phyloP scores from a whole-genome alignment of 371 early-diverging fungal genomes.

The Actinomucor elegans region DNA sequence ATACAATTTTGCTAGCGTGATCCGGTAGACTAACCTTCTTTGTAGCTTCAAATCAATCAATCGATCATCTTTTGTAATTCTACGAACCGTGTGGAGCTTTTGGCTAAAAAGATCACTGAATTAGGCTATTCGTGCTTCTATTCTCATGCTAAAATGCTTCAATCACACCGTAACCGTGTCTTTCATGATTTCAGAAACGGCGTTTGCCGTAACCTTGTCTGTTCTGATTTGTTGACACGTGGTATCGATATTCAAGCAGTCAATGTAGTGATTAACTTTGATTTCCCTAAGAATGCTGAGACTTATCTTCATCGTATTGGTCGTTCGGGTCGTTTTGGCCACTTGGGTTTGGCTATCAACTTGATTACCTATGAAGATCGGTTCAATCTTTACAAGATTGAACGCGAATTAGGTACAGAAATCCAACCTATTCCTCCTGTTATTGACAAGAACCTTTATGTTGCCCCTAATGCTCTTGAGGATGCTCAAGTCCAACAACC shows the following conservation, averaged over 20 bases:
- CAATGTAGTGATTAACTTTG: conserved; percentile 99
- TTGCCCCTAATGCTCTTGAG: conserved; percentile 65
- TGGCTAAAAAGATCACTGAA: conserved; percentile 97
- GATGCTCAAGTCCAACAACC: conserved; percentile 50
- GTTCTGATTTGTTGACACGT: conserved; percentile 96
- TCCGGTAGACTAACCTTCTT: neutral
- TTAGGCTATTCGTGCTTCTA: conserved; percentile 98
- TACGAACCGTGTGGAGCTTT: conserved; percentile 93
- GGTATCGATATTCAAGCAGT: conserved; percentile 99
- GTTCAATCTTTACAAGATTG: conserved; percentile 93
- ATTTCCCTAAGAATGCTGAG: conserved; percentile 98
- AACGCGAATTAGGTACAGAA: conserved; percentile 95
- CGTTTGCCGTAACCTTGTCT: conserved; percentile 93
- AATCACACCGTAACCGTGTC: conserved; percentile 95
- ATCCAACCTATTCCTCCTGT: conserved; percentile 94
- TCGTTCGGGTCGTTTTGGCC: conserved; percentile 95
- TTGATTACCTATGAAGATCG: conserved; percentile 96
- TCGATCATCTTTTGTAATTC: conserved; percentile 99
- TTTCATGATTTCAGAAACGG: conserved; percentile 98
- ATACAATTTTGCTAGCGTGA: neutral
- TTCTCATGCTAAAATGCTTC: conserved; percentile 97
- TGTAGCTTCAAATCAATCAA: conserved; percentile 94
- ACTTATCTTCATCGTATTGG: conserved; percentile 99
- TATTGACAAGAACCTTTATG: conserved; percentile 89
- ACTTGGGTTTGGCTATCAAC: conserved; percentile 95